Evolutionary conservation across 2,329 filamentous ascomycete genomes (phyloP), one percentile per base, ranked within the genome.

Genomic region (Colletotrichum trifolii): DNA sequence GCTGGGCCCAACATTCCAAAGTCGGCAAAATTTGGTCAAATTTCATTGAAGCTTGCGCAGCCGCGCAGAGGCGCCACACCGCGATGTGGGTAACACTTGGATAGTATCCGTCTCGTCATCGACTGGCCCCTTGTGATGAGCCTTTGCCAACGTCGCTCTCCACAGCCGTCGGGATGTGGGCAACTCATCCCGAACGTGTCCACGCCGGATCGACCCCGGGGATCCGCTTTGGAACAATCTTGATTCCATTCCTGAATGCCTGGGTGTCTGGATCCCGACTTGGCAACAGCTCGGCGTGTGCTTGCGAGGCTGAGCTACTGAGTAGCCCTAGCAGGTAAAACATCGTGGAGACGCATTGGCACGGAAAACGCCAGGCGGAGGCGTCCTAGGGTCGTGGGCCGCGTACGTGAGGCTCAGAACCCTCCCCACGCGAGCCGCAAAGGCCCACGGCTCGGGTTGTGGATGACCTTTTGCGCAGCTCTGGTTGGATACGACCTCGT

Each of bases 41-140:
- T 53, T 48, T 54, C 11, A 59, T 59, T 64, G 60, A 64, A 64
- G 60, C 60, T 64, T 59, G 60, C 54, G 54, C 48, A 48, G 45
- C 33, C 34, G 13, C 46, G 17, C 59, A 50, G 59, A 45, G 59
- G 60, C 40, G 47, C 54, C 54, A 48, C 54, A 25, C 54, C 54
- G 40, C 36, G 34, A 38, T 34, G 60, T 59, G 60, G 60, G 25
- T 9, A 52, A 25, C 1, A 25, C 25, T 25, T 25, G 25, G 25
- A 25, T 25, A 4, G 25, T 25, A 25, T 25, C 25, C 4, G 4
- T 25, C 60, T 64, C 54, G 60, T 59, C 54, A 64, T 48, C 48
- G 47, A 42, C 25, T 12, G 47, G 33, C 25, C 47, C 47, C 36
- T 42, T 39, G 17, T 8, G 36, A 12, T 17, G 13, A 48, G 42